Conservation (phyloP, 1,284 basidiomycete species). For the Microbotryum silenes-acaulis region DNA sequence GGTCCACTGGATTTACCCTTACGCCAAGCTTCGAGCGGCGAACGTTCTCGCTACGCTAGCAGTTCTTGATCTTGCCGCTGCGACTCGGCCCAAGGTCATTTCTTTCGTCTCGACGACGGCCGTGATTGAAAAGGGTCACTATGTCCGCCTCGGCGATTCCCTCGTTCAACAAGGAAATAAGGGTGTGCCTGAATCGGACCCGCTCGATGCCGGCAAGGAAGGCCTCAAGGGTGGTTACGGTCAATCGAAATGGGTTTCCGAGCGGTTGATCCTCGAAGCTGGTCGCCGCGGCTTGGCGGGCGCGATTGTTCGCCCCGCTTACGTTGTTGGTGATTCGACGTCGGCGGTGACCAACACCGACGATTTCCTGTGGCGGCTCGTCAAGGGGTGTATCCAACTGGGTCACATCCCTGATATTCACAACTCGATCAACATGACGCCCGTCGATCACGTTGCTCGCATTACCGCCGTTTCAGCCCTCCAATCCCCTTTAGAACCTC, state of each 20-base stretch:
- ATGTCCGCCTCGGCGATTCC: conserved; percentile 76
- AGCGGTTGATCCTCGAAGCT: conserved; percentile 87
- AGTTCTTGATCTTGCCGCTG: conserved; percentile 66
- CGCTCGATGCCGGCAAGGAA: conserved; percentile 75
- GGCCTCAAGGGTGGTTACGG: conserved; percentile 88
- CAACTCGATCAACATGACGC: conserved; percentile 97
- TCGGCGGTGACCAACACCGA: conserved; percentile 96
- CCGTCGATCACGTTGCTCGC: conserved; percentile 90
- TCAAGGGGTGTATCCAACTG: conserved; percentile 95
- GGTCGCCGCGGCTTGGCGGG: conserved; percentile 78
- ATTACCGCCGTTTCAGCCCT: conserved; percentile 65
- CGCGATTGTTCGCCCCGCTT: conserved; percentile 85
- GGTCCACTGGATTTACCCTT: conserved; percentile 99
- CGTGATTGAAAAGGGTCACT: conserved; percentile 76
- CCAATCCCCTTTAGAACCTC: conserved; percentile 37
- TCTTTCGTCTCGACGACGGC: conserved; percentile 94
- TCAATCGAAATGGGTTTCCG: conserved; percentile 97
- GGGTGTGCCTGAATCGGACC: conserved; percentile 80
- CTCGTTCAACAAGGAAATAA: conserved; percentile 47
- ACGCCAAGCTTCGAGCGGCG: conserved; percentile 80
- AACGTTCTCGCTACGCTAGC: conserved; percentile 88
- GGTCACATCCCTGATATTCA: conserved; percentile 95
- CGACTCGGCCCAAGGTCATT: conserved; percentile 64
- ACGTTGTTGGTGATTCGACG: conserved; percentile 86
- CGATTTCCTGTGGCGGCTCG: conserved; percentile 96